Evolutionary conservation across 495 filamentous ascomycete species (phyloP), one percentile per base, ranked within the genome.

Genomic region (Eremomyces bilateralis): DNA sequence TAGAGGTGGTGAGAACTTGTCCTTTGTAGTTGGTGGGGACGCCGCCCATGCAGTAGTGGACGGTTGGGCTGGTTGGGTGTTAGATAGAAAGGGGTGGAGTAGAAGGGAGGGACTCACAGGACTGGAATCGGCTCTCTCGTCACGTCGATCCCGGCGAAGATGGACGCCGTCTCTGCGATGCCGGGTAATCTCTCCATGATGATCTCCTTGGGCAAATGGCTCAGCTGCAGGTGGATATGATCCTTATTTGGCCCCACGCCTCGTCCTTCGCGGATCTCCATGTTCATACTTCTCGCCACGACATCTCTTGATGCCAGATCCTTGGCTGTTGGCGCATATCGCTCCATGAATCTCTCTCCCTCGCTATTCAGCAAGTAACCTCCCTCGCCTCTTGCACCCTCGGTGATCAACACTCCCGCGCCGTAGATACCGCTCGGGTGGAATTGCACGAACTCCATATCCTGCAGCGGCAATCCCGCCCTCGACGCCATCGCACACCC

Each of bases 21-120:
- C 88, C 88, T 39, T 82, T 92, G 66, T 90, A 94, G 47, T 81
- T 81, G 41, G 88, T 97, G 25, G 88, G 85, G 51, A 97, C 92
- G 62, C 88, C 88, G 56, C 88, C 88, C 88, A 97, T 97, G 68
- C 93, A 93, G 69, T 97, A 97, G 65, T 97, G 88, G 48, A 92
- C 88, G 21, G 88, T 97, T 32, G 88, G 88, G 8, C 24, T 28
- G 8, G 8, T 28, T 13, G 24, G 8, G 8, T 8, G 24, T 13
- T 28, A 28, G n/a, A n/a, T n/a, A n/a, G n/a, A n/a, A 28, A 28
- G 24, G 13, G 8, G 8, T 28, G 24, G 8, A 28, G 8, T 13
- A 28, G 24, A 8, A 28, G 8, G 24, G n/a, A n/a, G 24, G 8
- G 24, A 28, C 24, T 28, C 13, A 28, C 39, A 97, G 65, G 42